Percentiles rank a stretch among this genome's conserved stretches.
These are phyloP conservation scores for Xanthoconium stramineum DNA, from an alignment of 768 basidiomycete genomes.

Conservation along the genomic window DNA sequence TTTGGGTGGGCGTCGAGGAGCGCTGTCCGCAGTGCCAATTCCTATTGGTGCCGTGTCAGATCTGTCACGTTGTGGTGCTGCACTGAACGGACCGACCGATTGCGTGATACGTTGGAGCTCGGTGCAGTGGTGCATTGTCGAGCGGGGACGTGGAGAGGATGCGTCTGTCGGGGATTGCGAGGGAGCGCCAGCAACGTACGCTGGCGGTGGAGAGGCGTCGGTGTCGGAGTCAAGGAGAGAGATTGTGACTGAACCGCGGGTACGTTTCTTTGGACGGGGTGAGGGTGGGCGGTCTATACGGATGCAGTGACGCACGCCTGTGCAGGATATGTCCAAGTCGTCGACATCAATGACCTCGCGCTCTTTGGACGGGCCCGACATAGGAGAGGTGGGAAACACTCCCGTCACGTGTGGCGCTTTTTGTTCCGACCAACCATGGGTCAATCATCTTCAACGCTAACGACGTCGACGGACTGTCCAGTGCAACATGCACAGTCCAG, in stretches of 20 bases:
- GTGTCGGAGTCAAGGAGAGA: conserved; percentile 17
- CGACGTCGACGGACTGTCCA: too few species aligned
- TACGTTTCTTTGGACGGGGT: conserved; percentile 12
- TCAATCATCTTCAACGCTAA: conserved; percentile 6
- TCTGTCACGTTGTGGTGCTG: neutral
- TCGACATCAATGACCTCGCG: conserved; percentile 29
- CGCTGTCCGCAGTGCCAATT: conserved; percentile 17
- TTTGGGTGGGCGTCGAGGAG: conserved; percentile 6
- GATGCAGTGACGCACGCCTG: conserved; percentile 14
- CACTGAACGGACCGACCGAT: conserved; percentile 13
- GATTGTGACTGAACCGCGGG: conserved; percentile 5
- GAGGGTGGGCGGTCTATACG: conserved; percentile 16
- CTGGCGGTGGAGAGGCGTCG: conserved; percentile 4
- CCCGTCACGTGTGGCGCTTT: conserved; percentile 11
- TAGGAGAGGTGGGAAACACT: neutral
- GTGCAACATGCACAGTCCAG: conserved; percentile 29
- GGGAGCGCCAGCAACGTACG: neutral
- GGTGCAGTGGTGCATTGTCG: conserved; percentile 8
- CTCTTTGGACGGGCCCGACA: neutral
- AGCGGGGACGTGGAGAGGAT: neutral
- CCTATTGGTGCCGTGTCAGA: conserved; percentile 22
- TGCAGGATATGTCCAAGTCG: conserved; percentile 19
- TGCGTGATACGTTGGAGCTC: conserved; percentile 26
- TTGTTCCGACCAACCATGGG: conserved; percentile 13
- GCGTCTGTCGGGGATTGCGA: neutral